phyloP scores from a whole-genome alignment of 495 filamentous ascomycete species.

The Neurospora pannonica region DNA sequence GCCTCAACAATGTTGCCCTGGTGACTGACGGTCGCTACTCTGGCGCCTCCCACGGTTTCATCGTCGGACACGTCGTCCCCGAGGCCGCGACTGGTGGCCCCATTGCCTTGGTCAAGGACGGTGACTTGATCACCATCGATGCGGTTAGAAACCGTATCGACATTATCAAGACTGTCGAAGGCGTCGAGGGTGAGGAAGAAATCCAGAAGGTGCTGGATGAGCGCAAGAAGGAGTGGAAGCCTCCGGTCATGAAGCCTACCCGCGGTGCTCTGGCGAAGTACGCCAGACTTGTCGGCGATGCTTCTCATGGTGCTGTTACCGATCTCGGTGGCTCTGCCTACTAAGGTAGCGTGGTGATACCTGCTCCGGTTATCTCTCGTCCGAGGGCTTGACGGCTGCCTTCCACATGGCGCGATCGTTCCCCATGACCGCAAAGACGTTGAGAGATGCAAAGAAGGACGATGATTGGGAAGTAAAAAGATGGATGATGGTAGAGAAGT shows the following conservation, averaged over 20 bases:
- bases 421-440: too few species aligned
- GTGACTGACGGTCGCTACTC: slow-evolving; percentile 91
- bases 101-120: slow-evolving; percentile 69
- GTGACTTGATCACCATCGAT: slow-evolving; percentile 80
- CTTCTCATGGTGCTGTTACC: slow-evolving; percentile 46
- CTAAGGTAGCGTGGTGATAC: too few species aligned
- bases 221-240: slow-evolving; percentile 61
- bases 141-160: slow-evolving; percentile 71
- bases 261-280: slow-evolving; percentile 90
- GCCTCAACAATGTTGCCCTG: slow-evolving; percentile 76
- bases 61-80: slow-evolving; percentile 88
- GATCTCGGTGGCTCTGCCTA: slow-evolving; percentile 17
- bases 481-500: too few species aligned
- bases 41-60: slow-evolving; percentile 89
- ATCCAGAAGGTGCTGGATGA: slow-evolving; percentile 58
- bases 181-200: slow-evolving; percentile 1
- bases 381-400: too few species aligned
- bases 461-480: too few species aligned
- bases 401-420: too few species aligned
- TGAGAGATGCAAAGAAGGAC: too few species aligned
- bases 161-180: slow-evolving; percentile 39
- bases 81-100: slow-evolving; percentile 79
- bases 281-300: slow-evolving; percentile 49
- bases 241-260: slow-evolving; percentile 64
- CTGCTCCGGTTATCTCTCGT: too few species aligned